Evolutionary conservation across 31 red algal genomes (phyloP).

Genomic region (Endocladia muricata): DNA sequence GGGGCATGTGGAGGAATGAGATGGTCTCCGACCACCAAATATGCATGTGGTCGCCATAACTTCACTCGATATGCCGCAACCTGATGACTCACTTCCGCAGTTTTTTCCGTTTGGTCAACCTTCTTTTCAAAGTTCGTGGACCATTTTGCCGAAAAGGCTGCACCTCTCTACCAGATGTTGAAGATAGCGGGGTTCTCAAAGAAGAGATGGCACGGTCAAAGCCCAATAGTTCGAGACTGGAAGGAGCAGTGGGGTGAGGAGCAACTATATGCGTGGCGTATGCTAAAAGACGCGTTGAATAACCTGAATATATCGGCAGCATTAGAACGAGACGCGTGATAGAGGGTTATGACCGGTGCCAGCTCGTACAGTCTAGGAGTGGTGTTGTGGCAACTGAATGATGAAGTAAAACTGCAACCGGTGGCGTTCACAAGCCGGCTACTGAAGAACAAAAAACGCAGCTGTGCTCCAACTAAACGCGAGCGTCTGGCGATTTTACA

Average conservation of each 20-base stretch:
- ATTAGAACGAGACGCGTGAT: background rate
- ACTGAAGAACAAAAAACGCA: background rate
- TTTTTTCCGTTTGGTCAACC: no score
- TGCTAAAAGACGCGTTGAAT: background rate
- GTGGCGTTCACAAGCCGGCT: background rate
- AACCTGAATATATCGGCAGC: background rate
- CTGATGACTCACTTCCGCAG: no score
- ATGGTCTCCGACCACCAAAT: background rate
- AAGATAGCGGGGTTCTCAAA: background rate
- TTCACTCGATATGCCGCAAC: no score
- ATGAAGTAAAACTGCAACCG: background rate
- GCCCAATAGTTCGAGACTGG: conserved; percentile 5
- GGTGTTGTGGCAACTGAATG: conserved; percentile 3
- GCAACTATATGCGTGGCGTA: conserved; percentile 1
- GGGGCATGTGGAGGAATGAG: background rate
- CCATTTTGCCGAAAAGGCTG: background rate
- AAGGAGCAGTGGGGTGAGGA: background rate
- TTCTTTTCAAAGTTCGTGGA: conserved; percentile 19
- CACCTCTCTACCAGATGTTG: background rate
- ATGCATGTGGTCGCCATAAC: background rate
- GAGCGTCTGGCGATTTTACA: background rate
- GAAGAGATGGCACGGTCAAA: background rate
- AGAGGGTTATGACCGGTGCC: conserved; percentile 13
- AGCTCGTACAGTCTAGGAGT: background rate
- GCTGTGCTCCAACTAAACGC: background rate